Conservation (phyloP, 306 rosid species). For the Lotus japonicus region DNA sequence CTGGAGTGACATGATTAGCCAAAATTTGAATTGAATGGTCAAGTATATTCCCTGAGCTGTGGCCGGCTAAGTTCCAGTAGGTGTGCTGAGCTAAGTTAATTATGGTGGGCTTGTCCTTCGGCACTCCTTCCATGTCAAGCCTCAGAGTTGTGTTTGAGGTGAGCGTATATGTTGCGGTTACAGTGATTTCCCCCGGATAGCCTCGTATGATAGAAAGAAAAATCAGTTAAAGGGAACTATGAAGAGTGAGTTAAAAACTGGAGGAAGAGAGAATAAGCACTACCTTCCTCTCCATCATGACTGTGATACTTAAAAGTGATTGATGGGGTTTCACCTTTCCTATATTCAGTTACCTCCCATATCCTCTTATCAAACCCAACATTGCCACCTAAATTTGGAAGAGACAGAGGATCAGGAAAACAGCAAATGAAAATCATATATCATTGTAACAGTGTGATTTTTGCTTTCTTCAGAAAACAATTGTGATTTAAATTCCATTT, state of each 20-base stretch:
- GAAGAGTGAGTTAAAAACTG: neutral
- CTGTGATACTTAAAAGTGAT: constrained; percentile 76
- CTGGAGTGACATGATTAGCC: constrained; percentile 71
- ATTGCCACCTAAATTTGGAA: constrained; percentile 58
- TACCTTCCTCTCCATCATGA: constrained; percentile 92
- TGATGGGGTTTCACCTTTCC: constrained; percentile 54
- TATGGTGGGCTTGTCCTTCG: constrained; percentile 72
- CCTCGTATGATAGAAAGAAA: constrained; percentile 31
- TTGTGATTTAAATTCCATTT: neutral
- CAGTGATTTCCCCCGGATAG: constrained; percentile 70
- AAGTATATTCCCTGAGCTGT: constrained; percentile 59
- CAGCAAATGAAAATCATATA: neutral
- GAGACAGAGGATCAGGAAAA: neutral
- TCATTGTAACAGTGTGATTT: neutral
- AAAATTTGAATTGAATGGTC: constrained; percentile 69
- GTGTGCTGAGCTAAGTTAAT: constrained; percentile 87
- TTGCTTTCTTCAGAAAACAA: neutral
- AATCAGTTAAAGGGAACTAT: neutral
- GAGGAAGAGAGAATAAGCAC: neutral
- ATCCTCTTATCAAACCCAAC: constrained; percentile 81
- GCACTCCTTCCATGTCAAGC: constrained; percentile 94
- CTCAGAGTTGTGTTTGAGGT: constrained; percentile 64
- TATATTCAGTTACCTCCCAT: constrained; percentile 71
- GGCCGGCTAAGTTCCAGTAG: constrained; percentile 93
- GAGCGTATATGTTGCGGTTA: constrained; percentile 79